A percentile compares a stretch with the other conserved stretches of the same genome.
These are phyloP conservation scores for Lactarius deliciosus DNA, from an alignment of 768 basidiomycete species.

Conservation along the genomic window DNA sequence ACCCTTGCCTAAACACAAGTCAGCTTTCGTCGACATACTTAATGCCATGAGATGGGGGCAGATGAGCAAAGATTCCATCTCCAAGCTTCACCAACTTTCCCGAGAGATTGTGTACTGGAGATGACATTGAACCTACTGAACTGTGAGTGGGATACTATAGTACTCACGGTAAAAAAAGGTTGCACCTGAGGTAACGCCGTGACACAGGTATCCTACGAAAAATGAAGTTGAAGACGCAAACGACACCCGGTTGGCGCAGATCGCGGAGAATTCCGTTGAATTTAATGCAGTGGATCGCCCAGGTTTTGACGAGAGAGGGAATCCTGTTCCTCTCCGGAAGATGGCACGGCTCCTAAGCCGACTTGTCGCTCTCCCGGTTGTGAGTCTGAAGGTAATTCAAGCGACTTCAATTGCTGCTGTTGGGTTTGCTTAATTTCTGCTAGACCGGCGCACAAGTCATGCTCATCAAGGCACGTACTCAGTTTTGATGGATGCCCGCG, in stretches of 20 bases:
- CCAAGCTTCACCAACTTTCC: conserved; percentile 54
- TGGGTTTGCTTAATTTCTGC: neutral
- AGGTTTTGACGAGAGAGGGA: conserved; percentile 45
- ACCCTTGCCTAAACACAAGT: neutral
- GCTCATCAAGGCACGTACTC: conserved; percentile 58
- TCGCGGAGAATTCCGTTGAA: conserved; percentile 40
- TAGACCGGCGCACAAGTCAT: conserved; percentile 85
- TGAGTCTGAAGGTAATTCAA: conserved; percentile 44
- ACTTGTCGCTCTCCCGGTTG: conserved; percentile 51
- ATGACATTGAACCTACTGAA: conserved; percentile 80
- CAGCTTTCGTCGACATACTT: conserved; percentile 75
- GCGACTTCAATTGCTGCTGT: neutral
- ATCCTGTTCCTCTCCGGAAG: conserved; percentile 37
- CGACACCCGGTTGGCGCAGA: conserved; percentile 45
- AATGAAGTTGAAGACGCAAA: conserved; percentile 73
- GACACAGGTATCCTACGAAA: conserved; percentile 62
- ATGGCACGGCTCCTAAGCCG: conserved; percentile 52
- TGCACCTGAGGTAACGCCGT: neutral
- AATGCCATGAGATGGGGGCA: conserved; percentile 84
- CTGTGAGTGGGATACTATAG: conserved; percentile 45
- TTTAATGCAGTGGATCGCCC: conserved; percentile 49
- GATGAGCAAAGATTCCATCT: conserved; percentile 45
- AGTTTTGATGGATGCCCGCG: neutral
- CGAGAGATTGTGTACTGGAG: conserved; percentile 60
- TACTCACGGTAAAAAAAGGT: neutral